Base-by-base conservation (phyloP, 2,329 filamentous ascomycete genomes). In the Aspergillus sp. region DNA sequence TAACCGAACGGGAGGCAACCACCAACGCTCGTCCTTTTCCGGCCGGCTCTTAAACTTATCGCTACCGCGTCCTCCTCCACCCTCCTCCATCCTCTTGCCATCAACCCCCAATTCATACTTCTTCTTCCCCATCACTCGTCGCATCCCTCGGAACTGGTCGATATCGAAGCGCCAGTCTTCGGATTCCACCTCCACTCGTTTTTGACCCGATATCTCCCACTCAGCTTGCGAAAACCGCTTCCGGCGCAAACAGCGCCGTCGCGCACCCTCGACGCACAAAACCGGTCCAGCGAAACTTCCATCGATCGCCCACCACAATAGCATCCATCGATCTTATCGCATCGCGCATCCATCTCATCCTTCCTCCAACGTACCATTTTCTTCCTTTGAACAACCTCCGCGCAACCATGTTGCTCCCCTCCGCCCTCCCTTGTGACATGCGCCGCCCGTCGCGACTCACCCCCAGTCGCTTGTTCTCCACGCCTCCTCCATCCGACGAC, bases 81-180 rank as follows among this genome's bases (percentile, higher is more conserved):
- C 49, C 50, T 34, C 53, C 52, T 46, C 34, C 54, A 19, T 17
- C 40, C 47, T 47, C 58, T 47, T 57, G 45, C 47, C 49, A 45
- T 58, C 57, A 54, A 49, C 53, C 40, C 40, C 16, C 34, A 38
- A 16, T 7, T 13, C 34, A 38, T 38, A 10, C 34, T 32, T 53
- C 52, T 52, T 45, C 50, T 41, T 81, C 36, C 89, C 88, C 71
- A 79, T 81, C 64, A 29, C 25, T 29, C 72, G n/a, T 49, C 47
- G 66, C 63, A 63, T 63, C 53, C 19, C 45, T 56, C 58, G 64
- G 63, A 64, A 59, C 34, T 31, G 17, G 41, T 58, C 52, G 20
- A 57, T 48, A 43, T 49, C 5, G 50, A 64, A 64, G 62, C 67
- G 68, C 67, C 58, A 53, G 20, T 36, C 23, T 25, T 43, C 38